A percentile compares a stretch with the other conserved stretches of the same genome.
These are phyloP conservation scores for Penicillium cinerascens DNA, from an alignment of 495 filamentous ascomycete species.

Conservation along the genomic window DNA sequence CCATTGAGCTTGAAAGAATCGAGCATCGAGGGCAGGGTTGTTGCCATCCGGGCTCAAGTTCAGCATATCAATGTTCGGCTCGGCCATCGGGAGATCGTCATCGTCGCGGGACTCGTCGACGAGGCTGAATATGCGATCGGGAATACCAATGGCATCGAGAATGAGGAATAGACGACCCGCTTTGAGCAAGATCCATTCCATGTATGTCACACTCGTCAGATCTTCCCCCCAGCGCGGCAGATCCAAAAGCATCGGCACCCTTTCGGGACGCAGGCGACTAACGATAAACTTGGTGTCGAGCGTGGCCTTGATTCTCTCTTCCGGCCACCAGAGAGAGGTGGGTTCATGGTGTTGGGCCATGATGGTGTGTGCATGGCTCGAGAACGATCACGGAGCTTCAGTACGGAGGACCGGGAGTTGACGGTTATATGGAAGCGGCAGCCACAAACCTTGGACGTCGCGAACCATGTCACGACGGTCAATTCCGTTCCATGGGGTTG, in stretches of 20 bases:
- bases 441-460: neutral
- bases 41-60: constrained; percentile 53
- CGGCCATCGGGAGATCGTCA: constrained; percentile 76
- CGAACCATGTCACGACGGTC: neutral
- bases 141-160: constrained; percentile 71
- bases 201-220: constrained; percentile 84
- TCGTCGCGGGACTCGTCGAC: constrained; percentile 88
- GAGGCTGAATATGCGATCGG: constrained; percentile 80
- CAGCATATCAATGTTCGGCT: constrained; percentile 66
- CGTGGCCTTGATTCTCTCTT: constrained; percentile 69
- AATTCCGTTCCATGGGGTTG: neutral
- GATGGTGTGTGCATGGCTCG: constrained; percentile 24
- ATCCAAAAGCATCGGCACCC: constrained; percentile 62
- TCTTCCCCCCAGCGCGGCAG: constrained; percentile 81
- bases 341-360: constrained; percentile 24
- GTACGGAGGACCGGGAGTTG: neutral
- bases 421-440: neutral
- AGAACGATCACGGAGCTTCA: neutral
- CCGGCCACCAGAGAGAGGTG: constrained; percentile 72
- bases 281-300: constrained; percentile 68
- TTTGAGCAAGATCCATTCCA: constrained; percentile 84
- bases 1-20: constrained; percentile 80
- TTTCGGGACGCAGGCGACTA: constrained; percentile 60
- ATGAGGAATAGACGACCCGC: constrained; percentile 80
- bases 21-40: constrained; percentile 62